Evolutionary conservation across 1,284 basidiomycete species (phyloP).

Genomic region (Schizophyllum amplum): DNA sequence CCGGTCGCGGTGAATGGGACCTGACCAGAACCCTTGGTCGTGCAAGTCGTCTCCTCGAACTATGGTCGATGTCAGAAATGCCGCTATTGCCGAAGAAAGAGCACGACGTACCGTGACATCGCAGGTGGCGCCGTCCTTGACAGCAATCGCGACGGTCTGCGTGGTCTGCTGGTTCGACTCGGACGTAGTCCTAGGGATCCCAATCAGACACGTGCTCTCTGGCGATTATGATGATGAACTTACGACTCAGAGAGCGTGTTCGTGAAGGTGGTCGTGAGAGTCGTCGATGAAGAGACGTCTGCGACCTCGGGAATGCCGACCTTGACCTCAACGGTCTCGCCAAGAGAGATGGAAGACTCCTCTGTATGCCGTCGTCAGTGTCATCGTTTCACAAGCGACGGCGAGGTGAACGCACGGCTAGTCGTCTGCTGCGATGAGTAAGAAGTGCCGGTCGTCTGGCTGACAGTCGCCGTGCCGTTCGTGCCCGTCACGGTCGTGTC

Average conservation of each 20-base stretch:
- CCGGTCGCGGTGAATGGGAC: constrained; percentile 3
- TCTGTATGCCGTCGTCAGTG: background rate
- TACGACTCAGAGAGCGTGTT: constrained; percentile 6
- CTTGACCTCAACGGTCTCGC: constrained; percentile 5
- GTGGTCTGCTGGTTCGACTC: constrained; percentile 7
- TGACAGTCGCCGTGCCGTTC: constrained; percentile 8
- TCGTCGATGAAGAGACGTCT: constrained; percentile 3
- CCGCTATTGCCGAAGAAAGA: too few relatives aligned
- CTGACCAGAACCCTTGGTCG: constrained; percentile 3
- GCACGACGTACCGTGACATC: constrained; percentile 3
- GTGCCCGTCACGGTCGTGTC: constrained; percentile 7
- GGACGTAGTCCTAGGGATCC: background rate
- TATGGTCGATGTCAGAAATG: background rate
- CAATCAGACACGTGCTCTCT: background rate
- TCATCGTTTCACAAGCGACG: background rate
- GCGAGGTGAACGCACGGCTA: background rate
- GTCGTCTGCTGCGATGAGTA: constrained; percentile 4
- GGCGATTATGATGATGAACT: background rate
- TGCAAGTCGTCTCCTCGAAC: constrained; percentile 7
- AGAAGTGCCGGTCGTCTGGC: constrained; percentile 4
- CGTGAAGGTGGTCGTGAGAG: constrained; percentile 4
- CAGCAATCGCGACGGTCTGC: constrained; percentile 6
- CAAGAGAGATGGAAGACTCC: constrained; percentile 2
- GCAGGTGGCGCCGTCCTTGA: constrained; percentile 8
- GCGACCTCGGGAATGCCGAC: constrained; percentile 9